phyloP scores from a whole-genome alignment of 2,329 filamentous ascomycete species.

The Emergomyces africanus region DNA sequence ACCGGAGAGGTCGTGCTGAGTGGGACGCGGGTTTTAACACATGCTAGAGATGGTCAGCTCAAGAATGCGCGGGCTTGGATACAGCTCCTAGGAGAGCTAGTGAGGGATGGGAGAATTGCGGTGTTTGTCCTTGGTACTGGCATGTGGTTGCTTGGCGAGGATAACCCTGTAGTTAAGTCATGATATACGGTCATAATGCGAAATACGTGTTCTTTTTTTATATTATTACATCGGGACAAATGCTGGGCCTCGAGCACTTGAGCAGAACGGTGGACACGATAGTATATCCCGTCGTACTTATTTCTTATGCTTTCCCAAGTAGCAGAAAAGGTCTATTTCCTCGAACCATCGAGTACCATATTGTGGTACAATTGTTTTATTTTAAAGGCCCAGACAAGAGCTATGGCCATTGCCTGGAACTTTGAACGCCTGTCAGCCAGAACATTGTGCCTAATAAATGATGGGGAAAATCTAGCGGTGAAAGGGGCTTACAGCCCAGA shows the following conservation, averaged over 20 bases:
- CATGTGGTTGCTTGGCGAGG: constrained; percentile 28
- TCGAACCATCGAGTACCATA: background rate
- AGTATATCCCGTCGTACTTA: background rate
- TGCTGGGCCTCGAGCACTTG: background rate
- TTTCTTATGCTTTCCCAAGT: background rate
- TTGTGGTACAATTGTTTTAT: background rate
- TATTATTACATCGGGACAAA: background rate
- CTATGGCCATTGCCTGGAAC: background rate
- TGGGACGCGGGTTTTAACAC: constrained; percentile 23
- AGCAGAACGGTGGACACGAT: background rate
- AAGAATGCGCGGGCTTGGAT: constrained; percentile 22
- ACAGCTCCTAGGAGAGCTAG: constrained; percentile 26
- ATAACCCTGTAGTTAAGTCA: constrained; percentile 11
- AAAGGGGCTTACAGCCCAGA: too few relatives aligned
- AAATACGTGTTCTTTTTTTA: background rate
- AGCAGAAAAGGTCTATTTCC: background rate
- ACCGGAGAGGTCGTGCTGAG: constrained; percentile 34
- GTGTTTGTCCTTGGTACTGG: constrained; percentile 33
- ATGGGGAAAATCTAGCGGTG: too few relatives aligned
- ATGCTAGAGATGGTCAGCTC: constrained; percentile 15
- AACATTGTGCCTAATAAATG: too few relatives aligned
- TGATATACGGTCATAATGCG: constrained; percentile 1
- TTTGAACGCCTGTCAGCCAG: background rate
- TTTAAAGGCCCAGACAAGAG: background rate
- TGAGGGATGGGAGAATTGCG: constrained; percentile 33